A percentile compares a stretch with the other conserved stretches of the same genome.
Evolutionary conservation across 192 early-diverging fungal genomes (phyloP).

Genomic region (Gryganskiella cystojenkinii): DNA sequence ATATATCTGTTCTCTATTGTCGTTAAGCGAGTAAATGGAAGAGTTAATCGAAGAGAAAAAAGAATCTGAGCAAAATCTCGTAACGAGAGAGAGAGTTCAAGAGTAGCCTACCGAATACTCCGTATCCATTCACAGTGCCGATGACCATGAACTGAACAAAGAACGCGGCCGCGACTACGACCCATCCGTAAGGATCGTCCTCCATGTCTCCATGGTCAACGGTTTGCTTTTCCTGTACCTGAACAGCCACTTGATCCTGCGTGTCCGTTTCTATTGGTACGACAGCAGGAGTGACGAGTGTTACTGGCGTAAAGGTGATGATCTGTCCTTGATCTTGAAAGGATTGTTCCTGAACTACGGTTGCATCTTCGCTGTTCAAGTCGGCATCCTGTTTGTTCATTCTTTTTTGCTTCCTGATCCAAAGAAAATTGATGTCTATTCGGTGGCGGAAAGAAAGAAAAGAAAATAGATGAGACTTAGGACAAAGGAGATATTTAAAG

Average conservation of each 20-base stretch:
- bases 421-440: too few species aligned
- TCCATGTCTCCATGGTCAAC: conserved; percentile 17
- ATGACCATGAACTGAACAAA: conserved; percentile 63
- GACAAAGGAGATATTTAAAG: too few species aligned
- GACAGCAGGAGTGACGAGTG: neutral
- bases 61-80: too few species aligned
- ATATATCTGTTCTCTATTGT: conserved; percentile 31
- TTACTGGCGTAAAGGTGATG: neutral
- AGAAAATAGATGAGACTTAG: too few species aligned
- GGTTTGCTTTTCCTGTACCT: neutral
- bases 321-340: conserved; percentile 28
- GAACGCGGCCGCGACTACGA: conserved; percentile 59
- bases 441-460: too few species aligned
- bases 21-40: conserved; percentile 8
- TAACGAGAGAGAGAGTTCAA: too few species aligned
- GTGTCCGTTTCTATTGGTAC: too few species aligned
- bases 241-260: neutral
- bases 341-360: conserved; percentile 18
- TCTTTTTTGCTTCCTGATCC: conserved; percentile 13
- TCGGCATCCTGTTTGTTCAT: conserved; percentile 30
- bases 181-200: conserved; percentile 59
- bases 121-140: conserved; percentile 66
- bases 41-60: conserved; percentile 14
- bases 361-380: conserved; percentile 24
- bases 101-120: conserved; percentile 52